Evolutionary conservation across 2,329 filamentous ascomycete species (phyloP).

Genomic region (Aureobasidium leucospermi): DNA sequence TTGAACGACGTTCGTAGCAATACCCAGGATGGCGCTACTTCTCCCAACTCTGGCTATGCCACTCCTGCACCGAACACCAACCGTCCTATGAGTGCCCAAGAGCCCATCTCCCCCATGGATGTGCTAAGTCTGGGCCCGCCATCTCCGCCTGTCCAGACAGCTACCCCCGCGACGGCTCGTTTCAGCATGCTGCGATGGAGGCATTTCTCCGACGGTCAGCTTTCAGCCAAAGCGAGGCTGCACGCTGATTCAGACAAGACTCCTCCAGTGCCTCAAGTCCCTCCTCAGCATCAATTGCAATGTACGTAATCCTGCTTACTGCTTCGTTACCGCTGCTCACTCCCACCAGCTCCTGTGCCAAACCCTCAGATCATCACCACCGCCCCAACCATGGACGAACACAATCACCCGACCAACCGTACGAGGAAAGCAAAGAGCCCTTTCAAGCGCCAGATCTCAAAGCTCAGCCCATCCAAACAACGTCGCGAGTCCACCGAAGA

Average conservation of each 20-base stretch:
- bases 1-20: slow-evolving; percentile 13
- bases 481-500: slow-evolving; percentile 24
- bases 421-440: slow-evolving; percentile 15
- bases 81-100: slow-evolving; percentile 8
- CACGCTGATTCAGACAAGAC: slow-evolving; percentile 52
- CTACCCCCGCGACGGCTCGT: slow-evolving; percentile 33
- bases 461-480: slow-evolving; percentile 21
- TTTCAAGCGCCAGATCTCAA: slow-evolving; percentile 26
- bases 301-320: background rate
- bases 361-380: slow-evolving; percentile 78
- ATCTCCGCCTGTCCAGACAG: slow-evolving; percentile 16
- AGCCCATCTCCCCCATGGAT: background rate
- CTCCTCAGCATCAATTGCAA: slow-evolving; percentile 25
- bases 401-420: slow-evolving; percentile 20
- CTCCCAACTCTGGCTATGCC: background rate
- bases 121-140: slow-evolving; percentile 6
- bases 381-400: slow-evolving; percentile 61
- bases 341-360: slow-evolving; percentile 15
- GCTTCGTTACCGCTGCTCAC: slow-evolving; percentile 6
- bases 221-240: slow-evolving; percentile 68
- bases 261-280: slow-evolving; percentile 37
- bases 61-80: slow-evolving; percentile 3
- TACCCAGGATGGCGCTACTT: slow-evolving; percentile 9
- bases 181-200: slow-evolving; percentile 73
- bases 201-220: slow-evolving; percentile 86